Evolutionary conservation across 768 basidiomycete species (phyloP).

Genomic region (Mycena capillaripes): DNA sequence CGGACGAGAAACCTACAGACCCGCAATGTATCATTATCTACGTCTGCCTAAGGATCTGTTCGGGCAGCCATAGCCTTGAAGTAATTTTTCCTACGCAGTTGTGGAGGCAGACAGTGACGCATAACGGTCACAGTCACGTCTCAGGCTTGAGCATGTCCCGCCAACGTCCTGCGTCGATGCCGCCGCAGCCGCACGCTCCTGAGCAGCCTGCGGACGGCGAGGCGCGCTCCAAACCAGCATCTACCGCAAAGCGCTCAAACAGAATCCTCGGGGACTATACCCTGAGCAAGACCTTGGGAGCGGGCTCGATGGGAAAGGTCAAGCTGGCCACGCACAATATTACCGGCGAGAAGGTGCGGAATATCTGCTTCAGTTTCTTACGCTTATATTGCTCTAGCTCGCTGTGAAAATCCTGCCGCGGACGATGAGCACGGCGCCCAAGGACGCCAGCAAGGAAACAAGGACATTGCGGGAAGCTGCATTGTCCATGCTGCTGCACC

Average conservation of each 20-base stretch:
- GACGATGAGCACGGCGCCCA: constrained; percentile 52
- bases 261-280: constrained; percentile 94
- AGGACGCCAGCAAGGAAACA: constrained; percentile 98
- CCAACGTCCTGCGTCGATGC: constrained; percentile 31
- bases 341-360: constrained; percentile 91
- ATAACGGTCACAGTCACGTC: background rate
- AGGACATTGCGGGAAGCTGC: constrained; percentile 96
- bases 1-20: background rate
- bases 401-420: constrained; percentile 99
- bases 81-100: background rate
- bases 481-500: constrained; percentile 94
- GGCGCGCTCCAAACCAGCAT: constrained; percentile 24
- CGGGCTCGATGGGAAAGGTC: constrained; percentile 99
- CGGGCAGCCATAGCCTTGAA: background rate
- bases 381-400: constrained; percentile 65
- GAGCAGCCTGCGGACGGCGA: constrained; percentile 2
- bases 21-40: too few relatives aligned
- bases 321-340: constrained; percentile 93
- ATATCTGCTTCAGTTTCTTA: background rate
- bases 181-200: constrained; percentile 16
- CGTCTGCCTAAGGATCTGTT: background rate
- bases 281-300: constrained; percentile 96
- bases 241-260: constrained; percentile 58
- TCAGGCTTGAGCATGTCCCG: constrained; percentile 12
- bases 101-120: background rate